Percentiles rank a stretch among this genome's conserved stretches.
Conservation (phyloP, 805 yeast genomes). For the Cyberlindnera maclurae region DNA sequence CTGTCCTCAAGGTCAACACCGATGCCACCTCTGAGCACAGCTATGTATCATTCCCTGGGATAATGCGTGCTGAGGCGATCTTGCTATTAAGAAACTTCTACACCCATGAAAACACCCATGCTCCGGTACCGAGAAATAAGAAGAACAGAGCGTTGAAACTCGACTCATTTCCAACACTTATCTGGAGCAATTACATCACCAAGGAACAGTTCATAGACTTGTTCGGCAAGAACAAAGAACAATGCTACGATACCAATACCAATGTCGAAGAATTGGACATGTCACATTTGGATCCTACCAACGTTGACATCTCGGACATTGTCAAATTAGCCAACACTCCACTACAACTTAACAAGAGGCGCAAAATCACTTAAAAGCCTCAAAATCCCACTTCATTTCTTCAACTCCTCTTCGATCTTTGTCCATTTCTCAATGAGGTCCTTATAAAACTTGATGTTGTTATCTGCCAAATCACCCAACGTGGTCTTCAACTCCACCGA, state of each 20-base stretch:
- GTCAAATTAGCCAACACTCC: slow-evolving; percentile 6
- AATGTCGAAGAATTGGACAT: slow-evolving; percentile 17
- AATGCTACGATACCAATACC: slow-evolving; percentile 8
- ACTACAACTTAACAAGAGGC: slow-evolving; percentile 1
- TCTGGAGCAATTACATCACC: slow-evolving; percentile 47
- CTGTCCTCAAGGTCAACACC: slow-evolving; percentile 56
- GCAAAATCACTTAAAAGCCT: too few species aligned
- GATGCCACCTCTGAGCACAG: slow-evolving; percentile 29
- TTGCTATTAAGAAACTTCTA: slow-evolving; percentile 77
- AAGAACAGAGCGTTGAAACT: slow-evolving; percentile 55
- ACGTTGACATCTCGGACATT: slow-evolving; percentile 20
- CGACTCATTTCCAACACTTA: slow-evolving; percentile 52
- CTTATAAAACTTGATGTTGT: slow-evolving; percentile 66
- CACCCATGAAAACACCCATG: slow-evolving; percentile 74
- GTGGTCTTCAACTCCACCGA: slow-evolving; percentile 69
- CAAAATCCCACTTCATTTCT: slow-evolving; percentile 4
- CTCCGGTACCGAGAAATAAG: slow-evolving; percentile 76
- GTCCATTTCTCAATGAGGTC: slow-evolving; percentile 67
- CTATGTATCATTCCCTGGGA: slow-evolving; percentile 67
- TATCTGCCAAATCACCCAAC: slow-evolving; percentile 65
- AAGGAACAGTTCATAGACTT: slow-evolving; percentile 41
- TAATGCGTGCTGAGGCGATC: slow-evolving; percentile 75
- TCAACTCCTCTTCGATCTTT: slow-evolving; percentile 37
- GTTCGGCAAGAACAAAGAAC: slow-evolving; percentile 25
- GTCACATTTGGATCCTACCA: slow-evolving; percentile 9